Conservation (phyloP, 1,139 yeast genomes). For the Geotrichum restrictum region DNA sequence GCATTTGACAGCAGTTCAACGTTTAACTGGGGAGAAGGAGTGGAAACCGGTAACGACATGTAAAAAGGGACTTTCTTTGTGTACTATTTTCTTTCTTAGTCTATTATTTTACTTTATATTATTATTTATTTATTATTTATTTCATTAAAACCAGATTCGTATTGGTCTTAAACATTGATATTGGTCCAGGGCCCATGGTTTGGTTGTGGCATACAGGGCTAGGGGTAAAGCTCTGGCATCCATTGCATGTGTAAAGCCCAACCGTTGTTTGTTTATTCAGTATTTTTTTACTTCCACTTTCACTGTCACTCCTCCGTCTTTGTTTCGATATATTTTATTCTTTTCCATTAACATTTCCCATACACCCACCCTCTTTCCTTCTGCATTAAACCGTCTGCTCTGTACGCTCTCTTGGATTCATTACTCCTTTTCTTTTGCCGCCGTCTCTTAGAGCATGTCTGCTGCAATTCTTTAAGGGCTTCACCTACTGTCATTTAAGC, state of each 20-base stretch:
- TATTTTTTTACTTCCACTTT: neutral
- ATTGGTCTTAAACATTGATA: neutral
- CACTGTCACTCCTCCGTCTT: too few species aligned
- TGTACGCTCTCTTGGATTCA: too few species aligned
- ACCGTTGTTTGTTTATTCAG: too few species aligned
- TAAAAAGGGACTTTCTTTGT: slow-evolving; percentile 4
- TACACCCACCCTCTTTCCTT: too few species aligned
- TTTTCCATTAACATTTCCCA: too few species aligned
- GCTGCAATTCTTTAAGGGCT: too few species aligned
- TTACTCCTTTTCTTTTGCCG: too few species aligned
- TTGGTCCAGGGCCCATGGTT: neutral
- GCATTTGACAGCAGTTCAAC: slow-evolving; percentile 31
- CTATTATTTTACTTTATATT: neutral
- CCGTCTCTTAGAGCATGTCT: too few species aligned
- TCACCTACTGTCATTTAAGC: too few species aligned
- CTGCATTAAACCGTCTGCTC: too few species aligned
- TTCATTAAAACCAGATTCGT: neutral
- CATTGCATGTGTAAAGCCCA: neutral
- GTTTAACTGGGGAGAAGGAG: slow-evolving; percentile 36
- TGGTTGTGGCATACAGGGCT: neutral
- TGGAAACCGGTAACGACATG: slow-evolving; percentile 34
- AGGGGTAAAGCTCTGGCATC: neutral
- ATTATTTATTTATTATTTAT: slow-evolving; percentile 1
- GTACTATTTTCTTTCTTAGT: neutral
- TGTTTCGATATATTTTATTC: too few species aligned